Base-by-base conservation (phyloP, 371 early-diverging fungal species). In the Rhizopus delemar region DNA sequence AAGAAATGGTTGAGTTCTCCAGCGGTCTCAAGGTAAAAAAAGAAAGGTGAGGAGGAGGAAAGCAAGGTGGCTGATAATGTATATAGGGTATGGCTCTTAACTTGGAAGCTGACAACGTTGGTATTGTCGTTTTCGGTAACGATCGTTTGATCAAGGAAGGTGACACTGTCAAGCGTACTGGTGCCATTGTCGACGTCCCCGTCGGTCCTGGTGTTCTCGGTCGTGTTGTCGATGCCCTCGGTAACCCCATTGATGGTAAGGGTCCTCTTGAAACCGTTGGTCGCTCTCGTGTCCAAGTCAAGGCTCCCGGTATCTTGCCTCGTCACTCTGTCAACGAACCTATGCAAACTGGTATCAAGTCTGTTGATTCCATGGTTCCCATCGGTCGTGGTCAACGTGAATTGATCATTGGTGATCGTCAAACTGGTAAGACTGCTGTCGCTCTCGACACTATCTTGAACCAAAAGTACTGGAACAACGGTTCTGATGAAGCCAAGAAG, bases 1-100 rank as follows among this genome's bases (percentile, higher is more conserved):
- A 97, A 83, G 97, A 97, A 86, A 95, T 97, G 96, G 97, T 97
- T 75, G 96, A 97, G 70, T 97, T 97, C 89, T 93, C 94, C 69
- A 90, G 90, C 75, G 97, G 97, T 76, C 82, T 97, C 59, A 93
- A 92, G 90, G 93, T 89, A 63, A 46, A 41, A 46, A 41, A 33
- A 15, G 5, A 6, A n/a, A 13, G 28, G 5, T 8, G 36, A 7
- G 28, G 22, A 34, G 15, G 3, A 46, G 41, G 4, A 32, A 22
- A 7, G 9, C 7, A 13, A 35, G 28, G 35, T 46, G 15, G 16
- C 38, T 16, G 29, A 2, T 39, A 56, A 4, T 13, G 11, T 12
- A 15, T 53, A 5, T 60, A 70, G 94, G 97, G 97, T 73, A 94
- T 94, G 95, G 96, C 97, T 62, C 90, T 97, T 71, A 97, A 97